A percentile compares a stretch with the other conserved stretches of the same genome.
Evolutionary conservation across 1,284 basidiomycete genomes (phyloP).

Genomic region (Flammula alnicola): DNA sequence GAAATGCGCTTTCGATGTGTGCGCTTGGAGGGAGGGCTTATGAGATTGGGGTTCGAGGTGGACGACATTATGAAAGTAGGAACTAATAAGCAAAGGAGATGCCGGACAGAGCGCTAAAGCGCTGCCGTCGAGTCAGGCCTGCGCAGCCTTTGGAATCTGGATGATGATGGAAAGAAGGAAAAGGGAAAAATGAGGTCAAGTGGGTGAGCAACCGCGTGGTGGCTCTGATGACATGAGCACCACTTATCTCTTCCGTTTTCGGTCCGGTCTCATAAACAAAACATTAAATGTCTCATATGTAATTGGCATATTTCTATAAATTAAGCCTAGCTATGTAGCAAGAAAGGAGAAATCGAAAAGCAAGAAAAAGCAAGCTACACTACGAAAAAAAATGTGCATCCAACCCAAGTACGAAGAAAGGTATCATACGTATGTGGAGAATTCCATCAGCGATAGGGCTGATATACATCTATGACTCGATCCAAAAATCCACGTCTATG

Average conservation of each 20-base stretch:
- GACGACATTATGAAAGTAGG: constrained; percentile 20
- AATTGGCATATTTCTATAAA: too few species aligned
- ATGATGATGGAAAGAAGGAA: constrained; percentile 3
- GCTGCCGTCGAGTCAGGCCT: constrained; percentile 15
- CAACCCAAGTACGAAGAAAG: too few species aligned
- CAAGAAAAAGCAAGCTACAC: not conserved
- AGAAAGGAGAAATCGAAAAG: too few species aligned
- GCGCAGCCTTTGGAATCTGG: constrained; percentile 13
- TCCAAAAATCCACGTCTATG: constrained; percentile 4
- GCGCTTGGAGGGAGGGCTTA: constrained; percentile 21
- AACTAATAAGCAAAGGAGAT: constrained; percentile 6
- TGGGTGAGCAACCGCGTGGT: constrained; percentile 30
- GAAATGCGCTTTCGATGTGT: constrained; percentile 60
- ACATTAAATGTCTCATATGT: not conserved
- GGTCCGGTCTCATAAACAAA: constrained; percentile 6
- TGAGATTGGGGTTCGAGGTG: constrained; percentile 17
- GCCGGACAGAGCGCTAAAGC: constrained; percentile 21
- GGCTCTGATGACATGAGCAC: constrained; percentile 11
- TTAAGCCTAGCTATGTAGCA: too few species aligned
- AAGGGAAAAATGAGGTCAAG: constrained; percentile 28
- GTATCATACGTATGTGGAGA: too few species aligned
- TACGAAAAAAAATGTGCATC: not conserved
- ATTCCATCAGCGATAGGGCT: too few species aligned
- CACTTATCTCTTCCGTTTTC: constrained; percentile 16
- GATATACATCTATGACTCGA: constrained; percentile 6